phyloP scores from a whole-genome alignment of 495 filamentous ascomycete species.

The Neurospora hispaniola region DNA sequence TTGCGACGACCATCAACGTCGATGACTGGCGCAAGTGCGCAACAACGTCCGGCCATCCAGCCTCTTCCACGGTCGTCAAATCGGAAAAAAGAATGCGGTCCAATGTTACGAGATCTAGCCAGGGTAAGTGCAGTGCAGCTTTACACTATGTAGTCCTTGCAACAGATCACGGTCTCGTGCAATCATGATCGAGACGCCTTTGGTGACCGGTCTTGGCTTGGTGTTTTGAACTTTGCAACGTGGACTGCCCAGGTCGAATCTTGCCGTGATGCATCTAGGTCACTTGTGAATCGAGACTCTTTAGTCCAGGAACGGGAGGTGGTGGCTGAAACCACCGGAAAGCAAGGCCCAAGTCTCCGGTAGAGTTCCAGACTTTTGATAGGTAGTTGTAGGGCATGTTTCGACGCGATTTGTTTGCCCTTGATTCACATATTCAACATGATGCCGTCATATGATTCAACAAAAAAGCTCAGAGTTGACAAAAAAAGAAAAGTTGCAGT shows the following conservation, averaged over 20 bases:
- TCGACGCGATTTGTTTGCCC: neutral
- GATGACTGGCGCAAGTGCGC: neutral
- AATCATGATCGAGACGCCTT: neutral
- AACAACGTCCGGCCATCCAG: neutral
- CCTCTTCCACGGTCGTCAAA: neutral
- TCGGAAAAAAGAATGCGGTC: neutral
- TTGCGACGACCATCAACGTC: too few relatives aligned
- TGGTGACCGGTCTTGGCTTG: neutral
- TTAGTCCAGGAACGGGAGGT: neutral
- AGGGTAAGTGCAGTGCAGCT: neutral
- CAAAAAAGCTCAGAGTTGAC: neutral
- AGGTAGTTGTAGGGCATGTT: neutral
- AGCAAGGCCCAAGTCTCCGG: neutral
- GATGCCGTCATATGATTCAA: neutral
- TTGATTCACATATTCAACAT: neutral
- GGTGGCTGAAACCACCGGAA: neutral
- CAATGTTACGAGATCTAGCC: neutral
- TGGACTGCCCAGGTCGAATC: neutral
- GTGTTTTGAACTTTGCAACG: neutral
- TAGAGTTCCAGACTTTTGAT: neutral
- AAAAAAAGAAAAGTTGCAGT: neutral
- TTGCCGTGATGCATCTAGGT: neutral
- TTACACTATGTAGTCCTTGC: neutral
- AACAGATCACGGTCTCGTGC: neutral
- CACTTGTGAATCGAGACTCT: neutral